phyloP scores from a whole-genome alignment of 805 yeast species.

The Ogataea saltuana region DNA sequence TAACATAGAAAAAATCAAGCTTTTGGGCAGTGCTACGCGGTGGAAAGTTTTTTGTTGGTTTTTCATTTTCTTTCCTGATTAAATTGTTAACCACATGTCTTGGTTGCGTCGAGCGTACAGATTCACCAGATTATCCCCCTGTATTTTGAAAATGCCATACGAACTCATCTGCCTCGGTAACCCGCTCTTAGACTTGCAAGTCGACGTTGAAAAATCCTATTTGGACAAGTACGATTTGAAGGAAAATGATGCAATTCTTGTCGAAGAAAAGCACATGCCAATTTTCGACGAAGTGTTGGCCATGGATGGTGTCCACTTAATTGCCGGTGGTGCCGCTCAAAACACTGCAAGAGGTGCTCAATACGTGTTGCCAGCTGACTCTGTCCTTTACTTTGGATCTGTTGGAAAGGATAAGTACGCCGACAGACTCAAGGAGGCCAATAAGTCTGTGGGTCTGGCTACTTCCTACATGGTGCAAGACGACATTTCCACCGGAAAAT shows the following conservation, averaged over 20 bases:
- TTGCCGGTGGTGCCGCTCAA: slow-evolving; percentile 99
- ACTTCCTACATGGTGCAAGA: slow-evolving; percentile 82
- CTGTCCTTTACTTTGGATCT: slow-evolving; percentile 93
- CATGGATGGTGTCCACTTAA: slow-evolving; percentile 58
- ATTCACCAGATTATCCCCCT: too few species aligned
- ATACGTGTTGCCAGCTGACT: slow-evolving; percentile 74
- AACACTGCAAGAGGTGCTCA: slow-evolving; percentile 99
- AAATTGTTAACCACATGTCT: not conserved
- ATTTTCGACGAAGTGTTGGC: slow-evolving; percentile 78
- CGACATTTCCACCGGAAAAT: slow-evolving; percentile 86
- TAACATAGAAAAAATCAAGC: not conserved
- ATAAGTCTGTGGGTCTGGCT: slow-evolving; percentile 81
- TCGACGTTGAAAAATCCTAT: slow-evolving; percentile 65
- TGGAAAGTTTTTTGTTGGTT: slow-evolving; percentile 1
- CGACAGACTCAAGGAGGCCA: slow-evolving; percentile 78
- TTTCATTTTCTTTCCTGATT: too few species aligned
- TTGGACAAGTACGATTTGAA: slow-evolving; percentile 80
- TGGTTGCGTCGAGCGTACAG: not conserved
- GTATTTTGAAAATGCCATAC: slow-evolving; percentile 48
- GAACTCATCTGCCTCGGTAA: slow-evolving; percentile 85
- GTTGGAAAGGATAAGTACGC: slow-evolving; percentile 93
- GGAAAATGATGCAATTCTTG: slow-evolving; percentile 90
- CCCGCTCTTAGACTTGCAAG: slow-evolving; percentile 88
- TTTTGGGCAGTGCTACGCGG: too few species aligned
- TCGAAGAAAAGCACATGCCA: slow-evolving; percentile 79